Percentiles rank a stretch among this genome's conserved stretches.
Conservation (phyloP, 345 rosid genomes). For the Isatis tinctoria region DNA sequence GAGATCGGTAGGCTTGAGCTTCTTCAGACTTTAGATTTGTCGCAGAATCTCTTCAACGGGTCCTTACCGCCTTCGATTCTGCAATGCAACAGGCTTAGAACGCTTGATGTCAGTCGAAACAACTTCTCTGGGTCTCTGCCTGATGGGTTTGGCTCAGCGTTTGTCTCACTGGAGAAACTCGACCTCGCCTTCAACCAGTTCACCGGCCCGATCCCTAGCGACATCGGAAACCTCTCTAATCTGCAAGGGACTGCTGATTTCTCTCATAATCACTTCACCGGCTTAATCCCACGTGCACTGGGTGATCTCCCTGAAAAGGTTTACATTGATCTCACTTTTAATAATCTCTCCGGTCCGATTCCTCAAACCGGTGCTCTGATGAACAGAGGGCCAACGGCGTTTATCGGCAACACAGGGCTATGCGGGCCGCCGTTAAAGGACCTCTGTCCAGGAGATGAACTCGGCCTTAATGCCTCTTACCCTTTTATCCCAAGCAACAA, state of each 20-base stretch:
- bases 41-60: conserved; percentile 77
- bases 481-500: conserved; percentile 66
- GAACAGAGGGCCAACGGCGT: conserved; percentile 94
- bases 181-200: conserved; percentile 78
- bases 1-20: conserved; percentile 67
- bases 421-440: conserved; percentile 90
- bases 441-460: conserved; percentile 52
- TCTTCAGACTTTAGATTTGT: conserved; percentile 80
- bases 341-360: conserved; percentile 88
- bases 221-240: conserved; percentile 74
- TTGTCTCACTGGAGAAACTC: conserved; percentile 68
- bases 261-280: conserved; percentile 72
- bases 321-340: conserved; percentile 81
- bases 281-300: conserved; percentile 75
- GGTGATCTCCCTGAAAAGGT: conserved; percentile 94
- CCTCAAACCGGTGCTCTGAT: conserved; percentile 93
- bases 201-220: conserved; percentile 66
- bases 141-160: conserved; percentile 53
- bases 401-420: conserved; percentile 80
- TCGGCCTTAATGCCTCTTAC: conserved; percentile 54
- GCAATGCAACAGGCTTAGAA: conserved; percentile 70
- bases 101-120: conserved; percentile 75
- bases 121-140: conserved; percentile 79
- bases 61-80: conserved; percentile 63
- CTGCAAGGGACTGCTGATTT: conserved; percentile 96